Conservation (phyloP, 2,329 filamentous ascomycete species). For the Paraphaeosphaeria minitans region DNA sequence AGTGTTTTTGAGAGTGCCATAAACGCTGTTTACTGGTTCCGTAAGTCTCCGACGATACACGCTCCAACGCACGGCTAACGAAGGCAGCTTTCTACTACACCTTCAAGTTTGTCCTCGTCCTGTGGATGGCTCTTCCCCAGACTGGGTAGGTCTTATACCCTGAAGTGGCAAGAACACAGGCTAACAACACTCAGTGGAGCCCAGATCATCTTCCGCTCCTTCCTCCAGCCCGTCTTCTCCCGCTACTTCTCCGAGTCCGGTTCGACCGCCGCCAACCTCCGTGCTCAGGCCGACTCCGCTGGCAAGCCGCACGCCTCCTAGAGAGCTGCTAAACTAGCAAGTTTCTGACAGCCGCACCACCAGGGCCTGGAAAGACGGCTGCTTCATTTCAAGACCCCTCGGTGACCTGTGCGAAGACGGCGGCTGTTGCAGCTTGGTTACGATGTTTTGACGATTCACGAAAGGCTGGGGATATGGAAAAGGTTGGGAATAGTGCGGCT, state of each 20-base stretch:
- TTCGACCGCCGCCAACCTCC: constrained; percentile 84
- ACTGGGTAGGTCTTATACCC: constrained; percentile 72
- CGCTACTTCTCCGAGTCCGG: constrained; percentile 79
- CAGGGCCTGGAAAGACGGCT: constrained; percentile 21
- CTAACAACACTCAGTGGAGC: constrained; percentile 70
- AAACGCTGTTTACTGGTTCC: constrained; percentile 90
- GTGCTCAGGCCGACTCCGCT: constrained; percentile 81
- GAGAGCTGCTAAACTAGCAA: constrained; percentile 20
- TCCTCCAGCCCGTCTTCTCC: constrained; percentile 87
- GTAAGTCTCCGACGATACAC: constrained; percentile 34
- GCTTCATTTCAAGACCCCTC: constrained; percentile 17
- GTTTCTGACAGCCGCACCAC: constrained; percentile 39
- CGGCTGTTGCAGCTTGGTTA: constrained; percentile 39
- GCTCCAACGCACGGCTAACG: constrained; percentile 16
- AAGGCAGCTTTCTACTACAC: constrained; percentile 90
- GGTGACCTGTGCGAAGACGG: constrained; percentile 20
- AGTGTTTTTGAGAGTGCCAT: constrained; percentile 80
- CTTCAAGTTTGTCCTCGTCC: constrained; percentile 97
- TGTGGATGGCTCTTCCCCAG: constrained; percentile 96
- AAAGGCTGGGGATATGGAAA: constrained; percentile 21
- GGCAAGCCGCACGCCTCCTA: constrained; percentile 46
- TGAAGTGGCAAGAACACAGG: constrained; percentile 23
- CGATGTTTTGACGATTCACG: constrained; percentile 29
- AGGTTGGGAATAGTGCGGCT: constrained; percentile 24
- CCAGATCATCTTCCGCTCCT: constrained; percentile 94